phyloP scores from a whole-genome alignment of 179 eudicot genomes.

The Corrigiola litoralis region DNA sequence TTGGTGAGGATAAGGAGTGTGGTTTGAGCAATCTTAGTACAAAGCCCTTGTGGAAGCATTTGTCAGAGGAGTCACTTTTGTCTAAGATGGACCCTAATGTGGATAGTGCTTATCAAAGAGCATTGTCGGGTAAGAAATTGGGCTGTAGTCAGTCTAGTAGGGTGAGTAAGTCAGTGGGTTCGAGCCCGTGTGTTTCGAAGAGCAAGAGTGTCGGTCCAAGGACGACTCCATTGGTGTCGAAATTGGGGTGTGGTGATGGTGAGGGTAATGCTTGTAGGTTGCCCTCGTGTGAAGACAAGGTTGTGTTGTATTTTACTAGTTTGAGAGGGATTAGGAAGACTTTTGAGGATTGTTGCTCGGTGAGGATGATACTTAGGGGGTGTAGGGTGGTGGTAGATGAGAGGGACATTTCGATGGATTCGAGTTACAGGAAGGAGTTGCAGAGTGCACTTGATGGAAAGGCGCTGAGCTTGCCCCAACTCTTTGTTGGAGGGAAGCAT shows the following conservation, averaged over 20 bases:
- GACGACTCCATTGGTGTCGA: background rate
- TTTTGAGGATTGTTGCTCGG: conserved; percentile 85
- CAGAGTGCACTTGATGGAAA: conserved; percentile 57
- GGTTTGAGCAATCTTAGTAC: conserved; percentile 24
- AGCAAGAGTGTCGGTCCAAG: conserved; percentile 19
- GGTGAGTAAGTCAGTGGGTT: conserved; percentile 15
- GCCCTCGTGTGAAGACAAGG: conserved; percentile 44
- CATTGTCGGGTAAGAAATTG: conserved; percentile 39
- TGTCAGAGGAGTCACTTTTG: conserved; percentile 81
- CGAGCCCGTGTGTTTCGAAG: conserved; percentile 15
- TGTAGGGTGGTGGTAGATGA: conserved; percentile 80
- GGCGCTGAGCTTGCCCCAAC: conserved; percentile 66
- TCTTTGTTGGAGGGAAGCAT: conserved; percentile 65
- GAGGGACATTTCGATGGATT: conserved; percentile 91
- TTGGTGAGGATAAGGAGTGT: conserved; percentile 14
- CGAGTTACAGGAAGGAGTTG: conserved; percentile 62
- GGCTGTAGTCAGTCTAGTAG: conserved; percentile 22
- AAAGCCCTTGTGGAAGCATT: conserved; percentile 88
- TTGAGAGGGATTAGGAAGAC: conserved; percentile 89
- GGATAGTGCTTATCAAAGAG: conserved; percentile 54
- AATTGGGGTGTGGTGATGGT: background rate
- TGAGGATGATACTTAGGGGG: conserved; percentile 65
- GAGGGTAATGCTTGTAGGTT: conserved; percentile 12
- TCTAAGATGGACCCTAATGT: conserved; percentile 75
- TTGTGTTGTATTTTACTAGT: conserved; percentile 78